Evolutionary conservation across 2,329 filamentous ascomycete genomes (phyloP).

Genomic region (Pseudocercospora eumusae): DNA sequence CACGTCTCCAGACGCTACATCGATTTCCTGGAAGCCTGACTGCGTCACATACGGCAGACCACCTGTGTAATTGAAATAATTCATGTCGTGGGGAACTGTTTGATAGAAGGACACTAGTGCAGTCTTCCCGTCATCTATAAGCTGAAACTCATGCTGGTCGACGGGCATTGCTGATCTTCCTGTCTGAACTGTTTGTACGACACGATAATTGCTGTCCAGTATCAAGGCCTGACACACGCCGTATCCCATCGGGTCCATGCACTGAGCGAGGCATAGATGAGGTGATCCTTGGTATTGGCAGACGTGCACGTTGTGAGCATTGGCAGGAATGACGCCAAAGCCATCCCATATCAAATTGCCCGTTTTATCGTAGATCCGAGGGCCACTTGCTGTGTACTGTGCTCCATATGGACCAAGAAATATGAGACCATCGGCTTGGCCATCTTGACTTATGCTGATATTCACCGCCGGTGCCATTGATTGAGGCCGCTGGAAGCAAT

Average conservation of each 20-base stretch:
- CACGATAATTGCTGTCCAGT: slow-evolving; percentile 48
- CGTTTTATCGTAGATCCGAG: slow-evolving; percentile 35
- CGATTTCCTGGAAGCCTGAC: slow-evolving; percentile 32
- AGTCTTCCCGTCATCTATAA: slow-evolving; percentile 3
- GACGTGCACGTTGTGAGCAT: slow-evolving; percentile 48
- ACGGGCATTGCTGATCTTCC: slow-evolving; percentile 18
- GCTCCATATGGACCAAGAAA: slow-evolving; percentile 32
- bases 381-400: slow-evolving; percentile 19
- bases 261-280: slow-evolving; percentile 49
- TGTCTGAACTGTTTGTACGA: slow-evolving; percentile 45
- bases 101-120: background rate
- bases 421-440: slow-evolving; percentile 25
- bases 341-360: slow-evolving; percentile 42
- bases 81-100: background rate
- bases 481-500: slow-evolving; percentile 28
- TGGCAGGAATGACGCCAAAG: slow-evolving; percentile 42
- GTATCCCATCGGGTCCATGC: slow-evolving; percentile 46
- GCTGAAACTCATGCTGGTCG: slow-evolving; percentile 7
- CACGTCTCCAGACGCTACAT: slow-evolving; percentile 38
- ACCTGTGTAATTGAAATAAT: background rate
- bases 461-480: slow-evolving; percentile 31
- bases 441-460: slow-evolving; percentile 27
- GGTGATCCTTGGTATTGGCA: slow-evolving; percentile 48
- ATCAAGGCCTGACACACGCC: slow-evolving; percentile 50
- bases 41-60: slow-evolving; percentile 27